Conservation (phyloP, 495 filamentous ascomycete species). For the Platismatia glauca region DNA sequence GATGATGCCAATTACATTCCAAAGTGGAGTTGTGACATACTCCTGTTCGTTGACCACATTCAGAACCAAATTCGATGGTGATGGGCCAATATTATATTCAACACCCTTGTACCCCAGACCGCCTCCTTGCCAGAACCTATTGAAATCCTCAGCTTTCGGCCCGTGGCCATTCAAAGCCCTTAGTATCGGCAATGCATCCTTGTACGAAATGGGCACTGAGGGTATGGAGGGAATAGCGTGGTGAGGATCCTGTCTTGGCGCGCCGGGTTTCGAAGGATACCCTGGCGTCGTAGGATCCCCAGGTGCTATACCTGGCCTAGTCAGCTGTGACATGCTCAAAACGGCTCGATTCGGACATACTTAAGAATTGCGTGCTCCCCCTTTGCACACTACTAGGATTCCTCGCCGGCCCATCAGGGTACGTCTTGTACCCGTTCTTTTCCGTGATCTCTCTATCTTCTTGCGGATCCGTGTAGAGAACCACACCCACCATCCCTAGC, state of each 20-base stretch:
- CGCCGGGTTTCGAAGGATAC: slow-evolving; percentile 86
- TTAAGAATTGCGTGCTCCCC: slow-evolving; percentile 83
- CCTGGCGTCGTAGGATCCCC: slow-evolving; percentile 82
- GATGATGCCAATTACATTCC: slow-evolving; percentile 93
- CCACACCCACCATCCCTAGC: slow-evolving; percentile 76
- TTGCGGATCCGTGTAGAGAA: slow-evolving; percentile 84
- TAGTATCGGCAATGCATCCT: slow-evolving; percentile 75
- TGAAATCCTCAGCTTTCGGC: slow-evolving; percentile 67
- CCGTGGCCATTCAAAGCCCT: slow-evolving; percentile 85
- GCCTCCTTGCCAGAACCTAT: slow-evolving; percentile 59
- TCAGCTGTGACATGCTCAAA: slow-evolving; percentile 9
- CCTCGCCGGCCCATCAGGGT: slow-evolving; percentile 80
- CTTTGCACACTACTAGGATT: slow-evolving; percentile 85
- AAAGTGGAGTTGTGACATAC: slow-evolving; percentile 79
- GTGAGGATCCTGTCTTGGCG: slow-evolving; percentile 62
- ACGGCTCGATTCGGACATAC: slow-evolving; percentile 29
- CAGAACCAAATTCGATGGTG: slow-evolving; percentile 62
- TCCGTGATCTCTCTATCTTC: slow-evolving; percentile 78
- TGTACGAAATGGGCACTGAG: slow-evolving; percentile 84
- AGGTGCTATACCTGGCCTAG: slow-evolving; percentile 44
- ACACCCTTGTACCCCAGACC: slow-evolving; percentile 77
- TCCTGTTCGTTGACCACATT: slow-evolving; percentile 85
- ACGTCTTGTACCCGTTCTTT: slow-evolving; percentile 67
- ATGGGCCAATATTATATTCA: slow-evolving; percentile 84
- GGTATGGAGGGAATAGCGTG: slow-evolving; percentile 72